A percentile compares a stretch with the other conserved stretches of the same genome.
Conservation (phyloP, 2,329 filamentous ascomycete genomes). For the Botrytis byssoidea region DNA sequence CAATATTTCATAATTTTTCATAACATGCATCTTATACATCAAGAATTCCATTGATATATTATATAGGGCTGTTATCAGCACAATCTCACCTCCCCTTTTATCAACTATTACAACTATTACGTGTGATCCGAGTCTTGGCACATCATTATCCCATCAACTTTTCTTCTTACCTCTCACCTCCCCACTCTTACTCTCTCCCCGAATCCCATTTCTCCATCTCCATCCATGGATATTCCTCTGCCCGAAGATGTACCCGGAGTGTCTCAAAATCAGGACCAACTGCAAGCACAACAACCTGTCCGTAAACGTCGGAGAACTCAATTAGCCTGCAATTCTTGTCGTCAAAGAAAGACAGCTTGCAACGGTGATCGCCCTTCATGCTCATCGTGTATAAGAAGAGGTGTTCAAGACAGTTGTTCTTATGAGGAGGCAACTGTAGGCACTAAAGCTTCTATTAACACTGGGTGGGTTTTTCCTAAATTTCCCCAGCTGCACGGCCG, state of each 20-base stretch:
- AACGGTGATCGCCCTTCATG: slow-evolving; percentile 24
- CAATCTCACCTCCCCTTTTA: neutral
- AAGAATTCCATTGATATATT: neutral
- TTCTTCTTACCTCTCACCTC: neutral
- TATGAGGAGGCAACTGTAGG: slow-evolving; percentile 23
- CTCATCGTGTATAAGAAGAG: slow-evolving; percentile 21
- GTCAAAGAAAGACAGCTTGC: slow-evolving; percentile 25
- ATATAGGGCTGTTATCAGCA: neutral
- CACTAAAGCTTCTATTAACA: slow-evolving; percentile 7
- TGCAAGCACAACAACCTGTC: neutral
- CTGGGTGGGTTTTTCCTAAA: neutral
- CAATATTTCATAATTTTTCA: neutral
- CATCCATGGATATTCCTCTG: slow-evolving; percentile 1
- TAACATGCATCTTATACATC: neutral
- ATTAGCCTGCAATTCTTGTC: slow-evolving; percentile 25
- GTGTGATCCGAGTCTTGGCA: neutral
- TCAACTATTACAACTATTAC: neutral
- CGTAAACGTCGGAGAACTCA: slow-evolving; percentile 26
- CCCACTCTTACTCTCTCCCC: neutral
- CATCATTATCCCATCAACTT: neutral
- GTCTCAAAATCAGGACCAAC: neutral
- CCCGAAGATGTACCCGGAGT: neutral
- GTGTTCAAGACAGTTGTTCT: slow-evolving; percentile 17
- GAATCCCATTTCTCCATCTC: neutral
- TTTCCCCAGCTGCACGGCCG: neutral